Evolutionary conservation across 1,284 basidiomycete genomes (phyloP).

Genomic region (Phenoliferia sp.): DNA sequence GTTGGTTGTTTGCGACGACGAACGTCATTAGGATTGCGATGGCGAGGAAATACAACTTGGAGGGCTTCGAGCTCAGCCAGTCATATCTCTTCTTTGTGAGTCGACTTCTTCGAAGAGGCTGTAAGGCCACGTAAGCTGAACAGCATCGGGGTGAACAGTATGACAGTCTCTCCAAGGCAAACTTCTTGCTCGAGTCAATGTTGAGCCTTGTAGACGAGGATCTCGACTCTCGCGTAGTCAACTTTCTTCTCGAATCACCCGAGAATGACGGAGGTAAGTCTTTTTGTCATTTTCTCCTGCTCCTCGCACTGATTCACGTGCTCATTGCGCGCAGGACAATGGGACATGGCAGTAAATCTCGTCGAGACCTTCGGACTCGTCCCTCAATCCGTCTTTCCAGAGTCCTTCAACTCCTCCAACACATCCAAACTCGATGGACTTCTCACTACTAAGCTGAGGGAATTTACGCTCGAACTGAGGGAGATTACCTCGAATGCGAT

Average conservation of each 20-base stretch:
- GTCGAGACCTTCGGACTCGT: conserved; percentile 78
- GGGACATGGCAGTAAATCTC: conserved; percentile 79
- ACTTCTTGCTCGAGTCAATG: conserved; percentile 85
- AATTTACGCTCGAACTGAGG: conserved; percentile 79
- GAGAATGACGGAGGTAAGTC: conserved; percentile 90
- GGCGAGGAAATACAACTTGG: conserved; percentile 77
- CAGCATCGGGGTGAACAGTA: background rate
- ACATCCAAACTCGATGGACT: conserved; percentile 69
- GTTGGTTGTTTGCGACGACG: conserved; percentile 85
- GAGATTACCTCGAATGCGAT: conserved; percentile 47
- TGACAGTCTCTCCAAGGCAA: conserved; percentile 47
- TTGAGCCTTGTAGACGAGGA: conserved; percentile 76
- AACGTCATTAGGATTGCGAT: conserved; percentile 59
- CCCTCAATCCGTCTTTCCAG: conserved; percentile 68
- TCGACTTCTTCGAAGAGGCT: background rate
- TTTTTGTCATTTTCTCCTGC: conserved; percentile 33
- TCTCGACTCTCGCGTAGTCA: conserved; percentile 74
- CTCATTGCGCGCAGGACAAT: conserved; percentile 20
- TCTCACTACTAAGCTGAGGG: conserved; percentile 78
- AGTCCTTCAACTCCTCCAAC: conserved; percentile 74
- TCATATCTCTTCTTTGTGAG: conserved; percentile 3
- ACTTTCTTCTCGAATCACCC: conserved; percentile 68
- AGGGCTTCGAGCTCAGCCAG: conserved; percentile 44
- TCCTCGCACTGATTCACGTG: background rate
- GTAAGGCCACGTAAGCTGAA: background rate